phyloP scores from a whole-genome alignment of 129 eudicot species.

The Mikania micrantha region DNA sequence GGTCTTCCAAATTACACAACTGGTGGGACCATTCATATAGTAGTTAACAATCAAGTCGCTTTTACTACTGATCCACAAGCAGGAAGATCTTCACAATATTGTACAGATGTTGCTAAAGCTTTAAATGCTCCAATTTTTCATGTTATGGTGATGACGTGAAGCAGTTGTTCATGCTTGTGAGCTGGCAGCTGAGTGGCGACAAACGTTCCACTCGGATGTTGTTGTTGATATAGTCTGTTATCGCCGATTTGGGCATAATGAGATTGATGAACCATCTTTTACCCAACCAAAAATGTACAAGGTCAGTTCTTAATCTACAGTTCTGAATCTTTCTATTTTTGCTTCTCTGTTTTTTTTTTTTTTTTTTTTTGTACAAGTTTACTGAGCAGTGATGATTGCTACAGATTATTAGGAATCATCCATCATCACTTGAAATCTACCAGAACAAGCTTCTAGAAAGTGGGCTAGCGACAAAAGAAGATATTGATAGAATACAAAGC shows the following conservation, averaged over 20 bases:
- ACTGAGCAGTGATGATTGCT: conserved; percentile 11
- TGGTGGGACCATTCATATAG: conserved; percentile 96
- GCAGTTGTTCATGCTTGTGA: conserved; percentile 96
- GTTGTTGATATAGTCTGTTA: conserved; percentile 96
- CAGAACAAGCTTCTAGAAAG: conserved; percentile 75
- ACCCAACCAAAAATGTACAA: conserved; percentile 97
- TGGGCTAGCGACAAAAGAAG: conserved; percentile 70
- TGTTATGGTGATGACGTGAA: conserved; percentile 98
- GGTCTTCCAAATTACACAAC: conserved; percentile 97
- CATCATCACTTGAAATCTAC: conserved; percentile 77
- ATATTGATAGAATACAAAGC: conserved; percentile 61
- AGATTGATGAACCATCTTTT: conserved; percentile 94
- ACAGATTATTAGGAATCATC: conserved; percentile 82
- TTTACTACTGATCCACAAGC: conserved; percentile 90
- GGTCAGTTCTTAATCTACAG: conserved; percentile 33
- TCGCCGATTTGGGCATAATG: conserved; percentile 97
- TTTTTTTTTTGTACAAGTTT: neutral
- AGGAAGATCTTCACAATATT: conserved; percentile 96
- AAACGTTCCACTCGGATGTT: conserved; percentile 92
- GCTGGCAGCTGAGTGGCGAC: conserved; percentile 99
- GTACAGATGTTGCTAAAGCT: conserved; percentile 99
- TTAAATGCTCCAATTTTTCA: conserved; percentile 89
- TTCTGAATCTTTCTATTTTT: no score
- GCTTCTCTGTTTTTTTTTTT: neutral
- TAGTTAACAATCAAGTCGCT: conserved; percentile 97